Conservation (phyloP, 768 basidiomycete species). For the Amylocystis lapponica region DNA sequence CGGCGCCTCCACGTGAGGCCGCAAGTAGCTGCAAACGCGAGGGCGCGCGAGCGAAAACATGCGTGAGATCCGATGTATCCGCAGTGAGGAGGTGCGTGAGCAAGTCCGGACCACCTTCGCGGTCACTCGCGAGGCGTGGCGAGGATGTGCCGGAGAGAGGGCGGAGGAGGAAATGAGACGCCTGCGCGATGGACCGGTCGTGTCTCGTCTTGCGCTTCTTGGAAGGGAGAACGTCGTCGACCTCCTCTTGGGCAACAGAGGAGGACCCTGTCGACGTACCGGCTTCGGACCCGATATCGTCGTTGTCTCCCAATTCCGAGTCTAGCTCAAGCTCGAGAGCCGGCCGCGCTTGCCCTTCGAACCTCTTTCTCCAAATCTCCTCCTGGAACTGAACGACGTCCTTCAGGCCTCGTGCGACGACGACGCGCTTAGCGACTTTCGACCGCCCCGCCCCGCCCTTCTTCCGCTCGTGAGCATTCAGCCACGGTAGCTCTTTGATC, state of each 20-base stretch:
- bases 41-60: conserved; percentile 30
- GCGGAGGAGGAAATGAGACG: conserved; percentile 52
- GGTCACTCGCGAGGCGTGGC: background rate
- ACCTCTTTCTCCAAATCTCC: conserved; percentile 45
- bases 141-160: conserved; percentile 36
- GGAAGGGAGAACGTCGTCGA: conserved; percentile 8
- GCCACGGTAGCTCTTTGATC: conserved; percentile 69
- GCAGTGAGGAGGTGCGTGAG: conserved; percentile 53
- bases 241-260: conserved; percentile 1
- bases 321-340: conserved; percentile 34
- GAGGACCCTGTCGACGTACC: conserved; percentile 4
- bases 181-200: conserved; percentile 33
- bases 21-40: conserved; percentile 65
- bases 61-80: conserved; percentile 23
- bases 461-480: conserved; percentile 47
- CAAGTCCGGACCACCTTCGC: conserved; percentile 23
- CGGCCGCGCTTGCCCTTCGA: conserved; percentile 30
- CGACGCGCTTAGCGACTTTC: conserved; percentile 53
- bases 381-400: conserved; percentile 68
- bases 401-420: conserved; percentile 62
- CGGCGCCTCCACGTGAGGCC: conserved; percentile 51
- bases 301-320: conserved; percentile 15
- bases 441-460: conserved; percentile 41
- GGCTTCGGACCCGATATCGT: background rate
- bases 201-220: conserved; percentile 28